Conservation (phyloP, 345 rosid genomes). For the Aethionema arabicum region DNA sequence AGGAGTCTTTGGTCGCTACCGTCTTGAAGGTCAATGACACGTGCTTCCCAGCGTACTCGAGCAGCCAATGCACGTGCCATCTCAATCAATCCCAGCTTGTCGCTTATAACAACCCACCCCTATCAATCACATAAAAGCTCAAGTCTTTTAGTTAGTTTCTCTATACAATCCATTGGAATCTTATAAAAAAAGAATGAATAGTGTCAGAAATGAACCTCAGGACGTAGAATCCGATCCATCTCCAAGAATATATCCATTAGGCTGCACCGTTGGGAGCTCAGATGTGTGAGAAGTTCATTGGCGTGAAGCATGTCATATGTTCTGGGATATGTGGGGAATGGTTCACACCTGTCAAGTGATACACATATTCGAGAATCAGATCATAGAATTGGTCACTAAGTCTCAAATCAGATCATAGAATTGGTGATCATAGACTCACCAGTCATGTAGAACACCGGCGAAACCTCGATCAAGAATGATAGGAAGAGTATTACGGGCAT, state of each 20-base stretch:
- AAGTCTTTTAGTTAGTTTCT: not conserved
- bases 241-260: slow-evolving; percentile 78
- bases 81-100: slow-evolving; percentile 75
- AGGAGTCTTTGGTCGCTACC: slow-evolving; percentile 95
- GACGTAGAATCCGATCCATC: slow-evolving; percentile 94
- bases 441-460: slow-evolving; percentile 90
- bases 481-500: slow-evolving; percentile 73
- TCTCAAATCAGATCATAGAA: not conserved
- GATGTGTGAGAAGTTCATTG: slow-evolving; percentile 74
- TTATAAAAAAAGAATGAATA: slow-evolving; percentile 2
- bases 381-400: not conserved
- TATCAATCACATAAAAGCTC: slow-evolving; percentile 31
- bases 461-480: slow-evolving; percentile 85
- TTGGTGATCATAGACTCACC: slow-evolving; percentile 50
- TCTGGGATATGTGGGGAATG: slow-evolving; percentile 96
- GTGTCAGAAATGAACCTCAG: slow-evolving; percentile 63
- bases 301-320: slow-evolving; percentile 98
- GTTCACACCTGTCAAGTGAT: slow-evolving; percentile 73
- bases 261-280: slow-evolving; percentile 61
- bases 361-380: slow-evolving; percentile 1
- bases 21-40: slow-evolving; percentile 90
- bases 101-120: slow-evolving; percentile 93
- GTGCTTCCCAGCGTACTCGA: slow-evolving; percentile 94
- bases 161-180: not conserved
- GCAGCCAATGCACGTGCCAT: slow-evolving; percentile 73